A percentile compares a stretch with the other conserved stretches of the same genome.
Conservation (phyloP, 306 rosid species). For the Vigna trinervia region DNA sequence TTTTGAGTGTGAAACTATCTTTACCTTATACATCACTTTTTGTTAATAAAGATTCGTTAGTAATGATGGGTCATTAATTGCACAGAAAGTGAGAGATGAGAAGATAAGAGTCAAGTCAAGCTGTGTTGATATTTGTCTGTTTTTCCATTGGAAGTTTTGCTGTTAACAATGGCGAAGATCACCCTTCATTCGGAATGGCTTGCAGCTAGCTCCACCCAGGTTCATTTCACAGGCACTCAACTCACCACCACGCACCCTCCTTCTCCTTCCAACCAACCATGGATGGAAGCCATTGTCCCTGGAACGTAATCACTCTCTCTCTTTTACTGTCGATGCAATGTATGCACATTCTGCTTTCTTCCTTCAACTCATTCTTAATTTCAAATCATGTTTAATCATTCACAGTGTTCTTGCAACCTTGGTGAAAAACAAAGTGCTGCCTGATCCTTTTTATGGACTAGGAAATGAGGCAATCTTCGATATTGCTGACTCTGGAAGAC, state of each 20-base stretch:
- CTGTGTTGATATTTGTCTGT: not conserved
- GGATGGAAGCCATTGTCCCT: conserved; percentile 88
- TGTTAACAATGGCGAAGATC: conserved; percentile 52
- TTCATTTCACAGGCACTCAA: conserved; percentile 65
- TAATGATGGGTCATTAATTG: no score
- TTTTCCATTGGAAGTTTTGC: not conserved
- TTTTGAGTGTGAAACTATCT: no score
- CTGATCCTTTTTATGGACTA: conserved; percentile 89
- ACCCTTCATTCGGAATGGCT: conserved; percentile 82
- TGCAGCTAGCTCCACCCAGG: conserved; percentile 78
- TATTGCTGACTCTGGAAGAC: conserved; percentile 92
- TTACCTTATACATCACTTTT: no score
- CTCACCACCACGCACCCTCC: conserved; percentile 93
- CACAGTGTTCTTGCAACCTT: conserved; percentile 86
- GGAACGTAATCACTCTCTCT: conserved; percentile 67
- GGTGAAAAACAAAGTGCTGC: conserved; percentile 87
- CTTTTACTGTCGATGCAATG: conserved; percentile 17
- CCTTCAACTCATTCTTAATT: not conserved
- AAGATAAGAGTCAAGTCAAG: no score
- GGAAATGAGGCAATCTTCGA: conserved; percentile 75
- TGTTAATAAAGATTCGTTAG: no score
- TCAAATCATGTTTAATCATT: not conserved
- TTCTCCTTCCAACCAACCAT: conserved; percentile 62
- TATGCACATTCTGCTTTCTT: not conserved
- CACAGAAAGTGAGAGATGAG: no score